phyloP scores from a whole-genome alignment of 176 grass and related monocot genomes.

The Cocos nucifera region DNA sequence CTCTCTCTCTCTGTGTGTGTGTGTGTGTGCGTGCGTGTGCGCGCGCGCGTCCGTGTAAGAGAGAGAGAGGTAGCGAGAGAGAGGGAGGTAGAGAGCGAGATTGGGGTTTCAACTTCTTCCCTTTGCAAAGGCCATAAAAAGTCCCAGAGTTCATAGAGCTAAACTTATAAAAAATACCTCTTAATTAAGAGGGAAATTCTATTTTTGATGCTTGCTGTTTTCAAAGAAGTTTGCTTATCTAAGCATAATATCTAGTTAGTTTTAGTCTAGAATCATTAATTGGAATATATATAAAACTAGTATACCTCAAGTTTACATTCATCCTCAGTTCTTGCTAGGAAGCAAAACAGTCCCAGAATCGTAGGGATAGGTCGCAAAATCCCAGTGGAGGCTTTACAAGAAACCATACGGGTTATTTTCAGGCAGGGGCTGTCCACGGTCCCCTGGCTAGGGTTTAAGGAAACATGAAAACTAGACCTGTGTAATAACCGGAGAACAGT shows the following conservation, averaged over 20 bases:
- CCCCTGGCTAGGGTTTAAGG: neutral
- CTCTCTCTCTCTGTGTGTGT: too few species aligned
- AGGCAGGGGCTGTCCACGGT: neutral
- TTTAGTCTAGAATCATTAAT: neutral
- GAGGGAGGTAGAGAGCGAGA: too few species aligned
- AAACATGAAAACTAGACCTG: neutral
- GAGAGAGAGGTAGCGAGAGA: too few species aligned
- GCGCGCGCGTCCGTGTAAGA: too few species aligned
- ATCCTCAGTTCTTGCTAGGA: neutral
- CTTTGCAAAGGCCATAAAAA: neutral
- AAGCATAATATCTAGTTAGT: neutral
- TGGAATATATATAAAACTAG: too few species aligned
- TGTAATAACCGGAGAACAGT: too few species aligned
- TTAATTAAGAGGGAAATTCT: neutral
- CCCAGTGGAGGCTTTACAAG: neutral
- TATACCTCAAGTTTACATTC: neutral
- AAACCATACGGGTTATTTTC: neutral
- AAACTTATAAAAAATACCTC: neutral
- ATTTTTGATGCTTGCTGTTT: constrained; percentile 3
- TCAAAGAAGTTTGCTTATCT: neutral
- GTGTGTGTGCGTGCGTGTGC: neutral
- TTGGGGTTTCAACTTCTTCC: neutral
- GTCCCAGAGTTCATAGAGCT: neutral
- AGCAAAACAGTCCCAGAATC: neutral
- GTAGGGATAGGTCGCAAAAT: neutral